Percentiles rank a stretch among this genome's conserved stretches.
Evolutionary conservation across 2,329 filamentous ascomycete species (phyloP).

Genomic region (Dactylellina haptotyla): DNA sequence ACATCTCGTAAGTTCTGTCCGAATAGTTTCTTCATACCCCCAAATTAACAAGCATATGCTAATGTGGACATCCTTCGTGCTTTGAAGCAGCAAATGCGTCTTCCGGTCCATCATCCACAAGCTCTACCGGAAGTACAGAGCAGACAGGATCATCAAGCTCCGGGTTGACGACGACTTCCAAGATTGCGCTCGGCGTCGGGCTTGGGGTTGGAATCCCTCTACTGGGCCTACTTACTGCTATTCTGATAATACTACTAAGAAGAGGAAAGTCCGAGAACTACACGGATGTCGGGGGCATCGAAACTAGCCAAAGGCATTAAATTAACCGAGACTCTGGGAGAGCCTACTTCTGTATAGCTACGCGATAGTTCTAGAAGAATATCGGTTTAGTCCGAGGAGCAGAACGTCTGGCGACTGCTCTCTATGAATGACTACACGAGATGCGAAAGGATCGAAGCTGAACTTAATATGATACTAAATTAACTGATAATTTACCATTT

Average conservation of each 20-base stretch:
- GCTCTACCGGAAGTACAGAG: not conserved
- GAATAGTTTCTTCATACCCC: too few species aligned
- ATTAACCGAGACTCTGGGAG: not conserved
- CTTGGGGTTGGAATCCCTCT: slow-evolving; percentile 45
- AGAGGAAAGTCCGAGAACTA: not conserved
- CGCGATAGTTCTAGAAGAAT: too few species aligned
- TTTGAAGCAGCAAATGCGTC: not conserved
- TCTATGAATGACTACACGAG: too few species aligned
- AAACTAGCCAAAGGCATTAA: slow-evolving; percentile 13
- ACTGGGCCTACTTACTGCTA: slow-evolving; percentile 8
- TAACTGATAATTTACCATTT: too few species aligned
- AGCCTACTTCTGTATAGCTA: too few species aligned
- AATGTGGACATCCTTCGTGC: too few species aligned
- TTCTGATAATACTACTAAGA: slow-evolving; percentile 23
- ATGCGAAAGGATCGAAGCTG: too few species aligned
- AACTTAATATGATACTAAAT: too few species aligned
- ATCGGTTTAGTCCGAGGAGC: too few species aligned
- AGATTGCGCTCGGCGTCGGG: slow-evolving; percentile 36
- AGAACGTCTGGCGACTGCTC: too few species aligned
- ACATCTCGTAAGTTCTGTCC: not conserved
- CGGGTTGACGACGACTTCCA: slow-evolving; percentile 18
- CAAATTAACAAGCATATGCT: too few species aligned
- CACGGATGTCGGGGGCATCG: slow-evolving; percentile 21
- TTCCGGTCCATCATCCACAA: not conserved
- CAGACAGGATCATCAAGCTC: slow-evolving; percentile 2